Evolutionary conservation across 73 alveolate genomes (phyloP).

Genomic region (Tetrahymena thermophila): DNA sequence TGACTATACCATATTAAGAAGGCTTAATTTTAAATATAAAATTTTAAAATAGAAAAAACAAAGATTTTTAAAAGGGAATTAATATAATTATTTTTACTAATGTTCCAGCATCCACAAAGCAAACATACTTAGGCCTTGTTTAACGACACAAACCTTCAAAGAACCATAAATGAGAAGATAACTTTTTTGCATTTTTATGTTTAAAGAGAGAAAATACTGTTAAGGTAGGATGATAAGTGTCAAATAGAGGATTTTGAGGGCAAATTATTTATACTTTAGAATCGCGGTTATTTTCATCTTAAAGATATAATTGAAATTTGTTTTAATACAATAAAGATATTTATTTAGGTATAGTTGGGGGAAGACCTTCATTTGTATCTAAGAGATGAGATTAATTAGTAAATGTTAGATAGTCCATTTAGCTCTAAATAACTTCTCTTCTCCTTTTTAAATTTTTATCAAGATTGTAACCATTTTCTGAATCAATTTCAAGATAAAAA

Average conservation of each 20-base stretch:
- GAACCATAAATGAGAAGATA: slow-evolving; percentile 46
- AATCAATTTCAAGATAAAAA: background rate
- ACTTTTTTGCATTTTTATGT: slow-evolving; percentile 17
- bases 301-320: background rate
- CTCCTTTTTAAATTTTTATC: background rate
- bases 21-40: background rate
- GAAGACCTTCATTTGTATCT: background rate
- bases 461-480: background rate
- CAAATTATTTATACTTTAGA: background rate
- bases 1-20: background rate
- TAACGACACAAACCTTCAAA: slow-evolving; percentile 34
- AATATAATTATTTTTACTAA: background rate
- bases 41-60: background rate
- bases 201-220: slow-evolving; percentile 35
- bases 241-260: background rate
- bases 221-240: background rate
- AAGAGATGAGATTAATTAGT: background rate
- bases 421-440: background rate
- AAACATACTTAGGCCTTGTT: slow-evolving; percentile 17
- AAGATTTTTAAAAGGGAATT: background rate
- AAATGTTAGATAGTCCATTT: background rate
- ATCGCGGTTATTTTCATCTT: background rate
- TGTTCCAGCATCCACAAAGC: slow-evolving; percentile 36
- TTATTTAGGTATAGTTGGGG: background rate
- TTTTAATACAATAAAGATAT: background rate